phyloP scores from a whole-genome alignment of 2,329 filamentous ascomycete genomes.

The Lecanicillium sp. region DNA sequence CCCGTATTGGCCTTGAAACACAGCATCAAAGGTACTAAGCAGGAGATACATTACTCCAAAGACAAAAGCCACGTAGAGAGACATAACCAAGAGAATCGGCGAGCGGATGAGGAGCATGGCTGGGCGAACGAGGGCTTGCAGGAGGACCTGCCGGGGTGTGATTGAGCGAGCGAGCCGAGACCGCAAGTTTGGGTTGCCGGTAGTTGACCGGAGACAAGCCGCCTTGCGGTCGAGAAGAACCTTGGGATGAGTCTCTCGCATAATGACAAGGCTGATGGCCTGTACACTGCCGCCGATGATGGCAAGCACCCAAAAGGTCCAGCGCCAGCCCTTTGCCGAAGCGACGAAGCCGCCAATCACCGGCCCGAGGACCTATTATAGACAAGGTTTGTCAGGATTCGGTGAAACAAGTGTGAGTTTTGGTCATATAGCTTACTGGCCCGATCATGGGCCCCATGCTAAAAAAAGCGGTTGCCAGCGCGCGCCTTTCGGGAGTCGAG shows the following conservation, averaged over 20 bases:
- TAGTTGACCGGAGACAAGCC: conserved; percentile 19
- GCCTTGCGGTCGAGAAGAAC: conserved; percentile 22
- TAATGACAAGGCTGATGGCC: conserved; percentile 12
- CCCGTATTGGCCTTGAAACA: conserved; percentile 26
- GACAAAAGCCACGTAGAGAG: conserved; percentile 25
- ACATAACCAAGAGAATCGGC: conserved; percentile 40
- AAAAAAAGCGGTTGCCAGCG: conserved; percentile 55
- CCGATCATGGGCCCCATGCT: conserved; percentile 52
- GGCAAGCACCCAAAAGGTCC: too few species aligned
- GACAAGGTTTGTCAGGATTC: too few species aligned
- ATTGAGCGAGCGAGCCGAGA: conserved; percentile 8
- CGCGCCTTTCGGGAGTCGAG: conserved; percentile 46
- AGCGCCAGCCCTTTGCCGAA: conserved; percentile 38
- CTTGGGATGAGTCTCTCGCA: conserved; percentile 21
- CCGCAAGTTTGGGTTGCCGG: conserved; percentile 17
- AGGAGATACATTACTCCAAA: conserved; percentile 28
- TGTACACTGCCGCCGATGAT: too few species aligned
- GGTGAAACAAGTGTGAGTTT: rapidly evolving
- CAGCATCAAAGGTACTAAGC: conserved; percentile 26
- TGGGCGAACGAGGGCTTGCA: conserved; percentile 29
- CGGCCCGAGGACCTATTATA: conserved; percentile 14
- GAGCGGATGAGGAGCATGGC: conserved; percentile 42
- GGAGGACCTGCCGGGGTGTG: conserved; percentile 13
- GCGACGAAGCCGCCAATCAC: conserved; percentile 36
- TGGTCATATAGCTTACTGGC: conserved; percentile 24